Percentiles rank a stretch among this genome's conserved stretches.
phyloP scores from a whole-genome alignment of 257 asterid species.

The Jacaranda mimosifolia region DNA sequence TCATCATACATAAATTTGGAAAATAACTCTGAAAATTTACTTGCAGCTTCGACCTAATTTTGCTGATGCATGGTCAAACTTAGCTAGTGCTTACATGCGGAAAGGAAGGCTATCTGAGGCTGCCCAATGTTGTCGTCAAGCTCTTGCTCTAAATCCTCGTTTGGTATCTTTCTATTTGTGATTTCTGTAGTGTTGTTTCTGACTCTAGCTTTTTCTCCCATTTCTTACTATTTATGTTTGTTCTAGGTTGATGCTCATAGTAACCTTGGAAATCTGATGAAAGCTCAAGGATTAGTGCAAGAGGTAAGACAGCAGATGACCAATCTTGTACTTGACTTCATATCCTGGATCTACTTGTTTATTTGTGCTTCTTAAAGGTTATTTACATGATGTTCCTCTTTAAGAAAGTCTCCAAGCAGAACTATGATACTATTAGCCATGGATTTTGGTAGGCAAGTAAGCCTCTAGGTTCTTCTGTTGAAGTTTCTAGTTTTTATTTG shows the following conservation, averaged over 20 bases:
- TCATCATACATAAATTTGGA: conserved; percentile 23
- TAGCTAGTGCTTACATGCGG: conserved; percentile 98
- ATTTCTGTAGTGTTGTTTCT: conserved; percentile 1
- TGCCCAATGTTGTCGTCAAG: conserved; percentile 99
- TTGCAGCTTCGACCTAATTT: conserved; percentile 98
- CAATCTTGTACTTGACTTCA: conserved; percentile 1
- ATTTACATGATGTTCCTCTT: too few species aligned
- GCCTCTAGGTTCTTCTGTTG: conserved; percentile 25
- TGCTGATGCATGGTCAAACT: conserved; percentile 99
- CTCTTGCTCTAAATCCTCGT: conserved; percentile 89
- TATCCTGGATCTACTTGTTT: conserved; percentile 2
- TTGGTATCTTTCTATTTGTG: conserved; percentile 58
- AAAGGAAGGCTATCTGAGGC: conserved; percentile 95
- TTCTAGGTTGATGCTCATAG: conserved; percentile 98
- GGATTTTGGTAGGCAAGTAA: conserved; percentile 21
- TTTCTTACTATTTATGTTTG: conserved; percentile 29
- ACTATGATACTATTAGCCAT: background rate
- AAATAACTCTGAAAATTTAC: conserved; percentile 28
- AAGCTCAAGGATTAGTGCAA: conserved; percentile 94
- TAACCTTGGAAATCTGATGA: conserved; percentile 98
- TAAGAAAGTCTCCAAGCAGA: too few species aligned
- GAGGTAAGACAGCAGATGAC: conserved; percentile 64
- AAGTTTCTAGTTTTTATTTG: background rate
- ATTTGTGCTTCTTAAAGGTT: background rate
- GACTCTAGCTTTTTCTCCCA: conserved; percentile 15